Evolutionary conservation across 192 early-diverging fungal species (phyloP).

Genomic region (Dissophora globulifera): DNA sequence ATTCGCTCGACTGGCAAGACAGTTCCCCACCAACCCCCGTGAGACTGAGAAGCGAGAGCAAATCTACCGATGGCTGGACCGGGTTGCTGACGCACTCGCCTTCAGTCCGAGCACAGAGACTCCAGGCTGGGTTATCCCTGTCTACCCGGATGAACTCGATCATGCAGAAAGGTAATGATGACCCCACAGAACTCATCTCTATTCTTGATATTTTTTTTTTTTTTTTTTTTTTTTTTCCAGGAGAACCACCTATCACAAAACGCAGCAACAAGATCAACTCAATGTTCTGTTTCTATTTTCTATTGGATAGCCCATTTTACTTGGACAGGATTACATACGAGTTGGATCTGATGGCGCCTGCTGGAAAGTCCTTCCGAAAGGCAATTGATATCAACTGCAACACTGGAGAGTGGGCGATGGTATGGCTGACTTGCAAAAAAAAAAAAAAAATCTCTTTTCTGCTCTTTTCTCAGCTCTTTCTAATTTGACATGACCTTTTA

Average conservation of each 20-base stretch:
- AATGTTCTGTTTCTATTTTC: neutral
- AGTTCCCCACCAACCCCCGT: constrained; percentile 42
- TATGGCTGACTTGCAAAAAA: no score
- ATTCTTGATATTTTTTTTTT: neutral
- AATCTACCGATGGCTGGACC: constrained; percentile 33
- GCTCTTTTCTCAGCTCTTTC: neutral
- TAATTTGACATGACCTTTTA: neutral
- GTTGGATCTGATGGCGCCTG: constrained; percentile 36
- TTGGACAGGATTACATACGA: constrained; percentile 45
- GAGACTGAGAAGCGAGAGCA: constrained; percentile 39
- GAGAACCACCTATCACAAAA: neutral
- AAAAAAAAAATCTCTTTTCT: neutral
- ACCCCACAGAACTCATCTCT: no score
- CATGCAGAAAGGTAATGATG: constrained; percentile 36
- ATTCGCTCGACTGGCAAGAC: constrained; percentile 38
- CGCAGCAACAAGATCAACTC: no score
- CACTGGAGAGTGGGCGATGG: constrained; percentile 46
- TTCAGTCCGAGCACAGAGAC: constrained; percentile 24
- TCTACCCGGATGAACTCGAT: constrained; percentile 33
- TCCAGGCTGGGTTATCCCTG: constrained; percentile 42
- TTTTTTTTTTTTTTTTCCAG: neutral
- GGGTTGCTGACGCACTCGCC: constrained; percentile 11
- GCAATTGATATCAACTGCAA: constrained; percentile 40
- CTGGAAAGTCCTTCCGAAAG: constrained; percentile 42
- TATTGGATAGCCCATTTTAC: constrained; percentile 23